These are phyloP conservation scores for Desmodesmus armatus DNA, from an alignment of 139 green algal species.

Conservation along the genomic window DNA sequence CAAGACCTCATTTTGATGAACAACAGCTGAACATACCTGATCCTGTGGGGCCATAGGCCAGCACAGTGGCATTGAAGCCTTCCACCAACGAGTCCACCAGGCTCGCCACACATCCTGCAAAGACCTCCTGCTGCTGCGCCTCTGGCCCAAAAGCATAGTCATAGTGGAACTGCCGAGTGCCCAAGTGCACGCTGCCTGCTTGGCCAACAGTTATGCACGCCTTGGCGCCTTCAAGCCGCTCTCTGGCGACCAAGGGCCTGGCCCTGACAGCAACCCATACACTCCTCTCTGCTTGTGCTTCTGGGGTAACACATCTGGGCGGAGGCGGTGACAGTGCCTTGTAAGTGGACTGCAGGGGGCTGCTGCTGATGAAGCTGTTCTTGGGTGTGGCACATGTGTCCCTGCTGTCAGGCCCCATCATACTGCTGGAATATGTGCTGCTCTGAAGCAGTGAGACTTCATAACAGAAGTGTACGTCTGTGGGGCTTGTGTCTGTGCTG, in stretches of 20 bases:
- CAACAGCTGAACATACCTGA: too few species aligned
- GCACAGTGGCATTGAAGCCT: conserved; percentile 91
- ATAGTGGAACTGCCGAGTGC: conserved; percentile 23
- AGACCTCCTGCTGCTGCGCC: conserved; percentile 10
- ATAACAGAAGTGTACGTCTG: too few species aligned
- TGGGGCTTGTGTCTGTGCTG: too few species aligned
- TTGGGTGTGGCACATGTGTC: too few species aligned
- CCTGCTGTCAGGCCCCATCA: too few species aligned
- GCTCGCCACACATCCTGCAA: conserved; percentile 20
- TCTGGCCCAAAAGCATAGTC: conserved; percentile 28
- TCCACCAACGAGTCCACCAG: conserved; percentile 84
- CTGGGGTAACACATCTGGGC: too few species aligned
- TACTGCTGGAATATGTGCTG: too few species aligned
- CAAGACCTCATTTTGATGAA: conserved; percentile 80
- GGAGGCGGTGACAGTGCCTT: too few species aligned
- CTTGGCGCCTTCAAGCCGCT: conserved; percentile 38
- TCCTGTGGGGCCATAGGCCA: conserved; percentile 80
- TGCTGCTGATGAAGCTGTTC: too few species aligned
- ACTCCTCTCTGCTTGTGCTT: not conserved
- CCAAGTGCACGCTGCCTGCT: not conserved
- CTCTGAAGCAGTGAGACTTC: too few species aligned
- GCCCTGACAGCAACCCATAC: conserved; percentile 11
- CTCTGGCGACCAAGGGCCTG: conserved; percentile 21
- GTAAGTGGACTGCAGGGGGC: too few species aligned
- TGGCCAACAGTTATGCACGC: conserved; percentile 11